Evolutionary conservation across 352 stramenopile species (phyloP), one percentile per base, ranked within the genome.

Genomic region (Globisporangium emineosum): DNA sequence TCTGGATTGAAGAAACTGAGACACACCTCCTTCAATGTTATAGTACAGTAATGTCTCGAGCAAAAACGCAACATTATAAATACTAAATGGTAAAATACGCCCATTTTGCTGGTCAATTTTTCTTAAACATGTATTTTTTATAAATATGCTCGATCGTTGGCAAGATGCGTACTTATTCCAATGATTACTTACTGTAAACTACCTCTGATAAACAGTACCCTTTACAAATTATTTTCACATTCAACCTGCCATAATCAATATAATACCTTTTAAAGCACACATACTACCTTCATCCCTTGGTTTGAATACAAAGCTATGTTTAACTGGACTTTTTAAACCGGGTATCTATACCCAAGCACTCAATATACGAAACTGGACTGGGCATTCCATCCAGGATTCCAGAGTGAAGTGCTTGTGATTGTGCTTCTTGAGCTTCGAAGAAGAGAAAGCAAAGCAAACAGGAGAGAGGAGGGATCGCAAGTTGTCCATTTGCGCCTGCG

Each of bases 391-490:
- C 47, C 30, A 59, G 53, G 15, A 65, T 43, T 4, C 23, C 55
- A 42, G 30, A 37, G 30, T 19, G 49, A 54, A 54, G 49, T 30
- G 32, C 17, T 12, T 21, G 50, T 55, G 50, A 59, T 59, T 59
- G 53, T 59, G 53, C 53, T 59, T 59, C 53, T 59, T 45, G 53
- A 45, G 30, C 53, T 59, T 59, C 53, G 30, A 43, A 58, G 52
- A 58, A 58, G 52, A 59, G 17, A 60, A 30, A 42, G 7, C 0
- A 10, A 15, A 53, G 12, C 23, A 25, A 57, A 10, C 27, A 47
- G 23, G 51, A 35, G 33, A n/a, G n/a, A n/a, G 45, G 30, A 37
- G 37, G 9, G 23, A 54, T n/a, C 49, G n/a, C 45, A 13, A 19
- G 52, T 15, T 53, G 40, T 17, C 32, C 27, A 29, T 35, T 53